Base-by-base conservation (phyloP, 495 filamentous ascomycete genomes). In the Xanthoparmelia taractica region DNA sequence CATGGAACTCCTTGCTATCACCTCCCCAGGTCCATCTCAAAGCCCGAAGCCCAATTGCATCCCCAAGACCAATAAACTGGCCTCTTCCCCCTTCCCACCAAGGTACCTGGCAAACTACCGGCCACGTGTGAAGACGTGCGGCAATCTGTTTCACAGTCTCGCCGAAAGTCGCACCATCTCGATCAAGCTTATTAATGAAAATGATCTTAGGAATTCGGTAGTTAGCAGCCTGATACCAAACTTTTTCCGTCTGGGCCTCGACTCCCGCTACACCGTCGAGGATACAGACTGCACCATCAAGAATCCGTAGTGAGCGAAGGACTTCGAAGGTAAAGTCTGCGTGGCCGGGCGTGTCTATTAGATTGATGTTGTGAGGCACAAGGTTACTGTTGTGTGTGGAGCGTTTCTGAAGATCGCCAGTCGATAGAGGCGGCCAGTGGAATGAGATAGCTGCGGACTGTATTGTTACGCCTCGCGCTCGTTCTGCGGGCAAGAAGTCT, bases 251-350 rank as follows among this genome's bases (percentile, higher is more conserved):
- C 73, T 97, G 95, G 2, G 95, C 93, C 72, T 99, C 95, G 25
- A 99, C 94, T 2, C 95, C 95, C 63, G 96, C 93, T 48, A 99
- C 95, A 11, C 91, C 91, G 66, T 99, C 95, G 25, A 99, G 82
- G 66, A 99, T 96, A 68, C 92, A 97, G 37, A 99, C 87, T 1
- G 92, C 92, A 12, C 94, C 94, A 72, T 99, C 95, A 0, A 99
- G 84, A 40, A 97, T 89, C 36, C 92, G 90, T 54, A 97, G 75
- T 23, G 93, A 97, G 20, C 95, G 86, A 65, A 97, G 82, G 20
- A 99, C 95, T 73, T 99, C 95, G 67, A 97, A 97, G 3, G 94
- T 96, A 71, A 99, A 99, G 72, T 99, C 95, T 31, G 95, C 93
- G 68, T 99, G 95, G 4, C 95, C 95, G 0, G 95, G 95, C 0